Evolutionary conservation across 1,284 basidiomycete species (phyloP).

Genomic region (Malassezia japonica): DNA sequence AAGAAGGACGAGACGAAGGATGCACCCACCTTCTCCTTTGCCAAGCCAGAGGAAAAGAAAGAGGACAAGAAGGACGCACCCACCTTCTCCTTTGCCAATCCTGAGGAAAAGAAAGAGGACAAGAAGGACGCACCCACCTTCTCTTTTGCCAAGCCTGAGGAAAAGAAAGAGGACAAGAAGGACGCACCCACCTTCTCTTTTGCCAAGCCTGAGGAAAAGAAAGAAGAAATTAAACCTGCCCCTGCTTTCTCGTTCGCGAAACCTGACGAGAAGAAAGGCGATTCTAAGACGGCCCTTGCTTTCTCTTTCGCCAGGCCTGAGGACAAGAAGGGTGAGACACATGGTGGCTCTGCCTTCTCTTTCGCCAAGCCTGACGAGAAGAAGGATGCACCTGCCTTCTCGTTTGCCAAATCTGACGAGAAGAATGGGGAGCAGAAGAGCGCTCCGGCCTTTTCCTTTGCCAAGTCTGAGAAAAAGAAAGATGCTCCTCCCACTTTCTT

Average conservation of each 20-base stretch:
- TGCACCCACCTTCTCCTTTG: too few species aligned
- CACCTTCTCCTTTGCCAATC: background rate
- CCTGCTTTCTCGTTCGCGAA: background rate
- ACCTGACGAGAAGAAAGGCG: background rate
- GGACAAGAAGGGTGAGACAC: background rate
- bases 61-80: background rate
- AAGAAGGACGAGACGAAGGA: too few species aligned
- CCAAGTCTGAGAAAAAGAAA: background rate
- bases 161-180: background rate
- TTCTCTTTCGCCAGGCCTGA: conserved; percentile 1
- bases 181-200: background rate
- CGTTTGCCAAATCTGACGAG: background rate
- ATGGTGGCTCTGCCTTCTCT: background rate
- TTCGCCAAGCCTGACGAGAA: background rate
- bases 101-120: background rate
- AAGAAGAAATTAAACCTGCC: too few species aligned
- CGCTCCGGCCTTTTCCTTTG: conserved; percentile 1
- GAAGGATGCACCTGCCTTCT: background rate
- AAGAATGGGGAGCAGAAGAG: background rate
- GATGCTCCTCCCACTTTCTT: background rate
- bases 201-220: background rate
- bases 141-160: background rate
- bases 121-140: background rate
- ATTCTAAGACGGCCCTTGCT: background rate
- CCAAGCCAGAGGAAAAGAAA: background rate